Base-by-base conservation (phyloP, 2,329 filamentous ascomycete species). In the Nemania diffusa region DNA sequence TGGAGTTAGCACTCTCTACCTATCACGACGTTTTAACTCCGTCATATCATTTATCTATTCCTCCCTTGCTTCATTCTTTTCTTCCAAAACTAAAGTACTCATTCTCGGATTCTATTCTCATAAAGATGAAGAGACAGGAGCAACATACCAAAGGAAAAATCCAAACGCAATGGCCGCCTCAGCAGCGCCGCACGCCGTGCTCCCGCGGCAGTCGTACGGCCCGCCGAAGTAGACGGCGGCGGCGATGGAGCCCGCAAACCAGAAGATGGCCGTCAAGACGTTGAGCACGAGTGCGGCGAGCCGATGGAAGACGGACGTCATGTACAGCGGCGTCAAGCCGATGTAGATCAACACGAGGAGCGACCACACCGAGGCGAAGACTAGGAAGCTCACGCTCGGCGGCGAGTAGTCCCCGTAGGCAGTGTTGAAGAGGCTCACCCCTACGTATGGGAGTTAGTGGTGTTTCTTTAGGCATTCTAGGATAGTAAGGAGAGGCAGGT, bases 241-340 rank as follows among this genome's bases (percentile, higher is more conserved):
- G 0, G 93, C 92, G 71, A 97, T 90, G 74, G 93, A 91, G 6
- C 93, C 93, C 0, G 91, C 90, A 76, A 97, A 96, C 94, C 94
- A 97, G 83, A 97, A 97, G 64, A 97, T 84, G 81, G 91, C 90
- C 9, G 92, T 96, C 26, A 96, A 72, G 53, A 83, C 83, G 75
- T 97, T 92, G 34, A 92, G 83, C 1, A 75, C 89, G 20, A 94
- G 82, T 17, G 93, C 87, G 51, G 85, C 88, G 57, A 88, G 87
- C 59, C 85, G 86, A 78, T 93, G 88, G 73, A 90, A 89, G 11
- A 88, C 73, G 26, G 82, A 81, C 3, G 86, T 83, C 73, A 89
- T 82, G 79, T 89, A 90, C 50, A 87, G 81, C 0, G 92, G 92
- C 2, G 89, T 83, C 57, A 94, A 69, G 73, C 89, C 84, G 67